These are phyloP conservation scores for Tricholoma sp. DNA, from an alignment of 768 basidiomycete species.

Conservation along the genomic window DNA sequence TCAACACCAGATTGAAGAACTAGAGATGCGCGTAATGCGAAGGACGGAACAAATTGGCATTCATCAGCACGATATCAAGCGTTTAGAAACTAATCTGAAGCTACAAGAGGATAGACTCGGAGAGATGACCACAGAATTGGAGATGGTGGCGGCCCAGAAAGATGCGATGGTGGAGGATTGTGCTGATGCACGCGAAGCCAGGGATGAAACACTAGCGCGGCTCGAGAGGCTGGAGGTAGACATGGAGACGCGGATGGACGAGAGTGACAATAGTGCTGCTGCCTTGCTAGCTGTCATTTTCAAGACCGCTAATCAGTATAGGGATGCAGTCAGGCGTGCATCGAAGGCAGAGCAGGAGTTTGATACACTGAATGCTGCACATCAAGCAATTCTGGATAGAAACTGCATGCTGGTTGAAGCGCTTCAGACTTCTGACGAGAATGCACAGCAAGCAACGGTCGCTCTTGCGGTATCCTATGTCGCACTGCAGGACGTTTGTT, in stretches of 20 bases:
- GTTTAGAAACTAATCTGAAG: slow-evolving; percentile 68
- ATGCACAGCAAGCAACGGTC: slow-evolving; percentile 14
- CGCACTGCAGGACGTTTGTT: slow-evolving; percentile 6
- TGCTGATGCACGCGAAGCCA: slow-evolving; percentile 66
- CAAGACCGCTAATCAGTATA: slow-evolving; percentile 29
- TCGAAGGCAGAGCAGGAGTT: slow-evolving; percentile 7
- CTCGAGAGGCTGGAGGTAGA: slow-evolving; percentile 63
- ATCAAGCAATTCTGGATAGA: slow-evolving; percentile 7
- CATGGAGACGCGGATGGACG: slow-evolving; percentile 30
- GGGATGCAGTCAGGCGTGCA: slow-evolving; percentile 14
- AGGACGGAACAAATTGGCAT: slow-evolving; percentile 72
- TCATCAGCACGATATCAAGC: slow-evolving; percentile 74
- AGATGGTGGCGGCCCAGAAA: slow-evolving; percentile 60
- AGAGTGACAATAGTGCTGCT: slow-evolving; percentile 29
- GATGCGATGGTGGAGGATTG: slow-evolving; percentile 85
- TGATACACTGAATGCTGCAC: slow-evolving; percentile 4
- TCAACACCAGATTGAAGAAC: slow-evolving; percentile 61
- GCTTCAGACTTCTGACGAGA: slow-evolving; percentile 6
- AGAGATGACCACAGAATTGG: slow-evolving; percentile 69
- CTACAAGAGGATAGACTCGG: slow-evolving; percentile 69
- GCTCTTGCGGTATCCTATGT: slow-evolving; percentile 21
- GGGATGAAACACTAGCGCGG: slow-evolving; percentile 55
- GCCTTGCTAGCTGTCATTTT: slow-evolving; percentile 34
- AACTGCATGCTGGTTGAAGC: not conserved
- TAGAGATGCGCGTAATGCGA: slow-evolving; percentile 59